A percentile compares a stretch with the other conserved stretches of the same genome.
Conservation (phyloP, 2,329 filamentous ascomycete species). For the Alternaria conjuncta region DNA sequence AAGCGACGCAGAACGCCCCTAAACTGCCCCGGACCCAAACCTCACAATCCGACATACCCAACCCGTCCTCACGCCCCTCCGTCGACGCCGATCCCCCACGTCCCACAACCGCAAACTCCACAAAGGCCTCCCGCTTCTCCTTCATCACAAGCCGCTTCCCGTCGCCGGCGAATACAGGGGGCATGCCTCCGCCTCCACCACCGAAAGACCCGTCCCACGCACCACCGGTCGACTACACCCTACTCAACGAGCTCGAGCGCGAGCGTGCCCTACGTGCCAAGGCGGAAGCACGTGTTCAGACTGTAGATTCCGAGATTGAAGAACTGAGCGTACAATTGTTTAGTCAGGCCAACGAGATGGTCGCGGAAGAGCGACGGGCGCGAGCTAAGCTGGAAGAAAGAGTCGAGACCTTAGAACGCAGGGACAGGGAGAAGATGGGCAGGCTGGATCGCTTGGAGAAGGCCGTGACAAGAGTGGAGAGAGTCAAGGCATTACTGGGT, state of each 20-base stretch:
- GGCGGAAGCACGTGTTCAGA: slow-evolving; percentile 71
- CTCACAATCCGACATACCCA: slow-evolving; percentile 22
- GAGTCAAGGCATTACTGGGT: slow-evolving; percentile 67
- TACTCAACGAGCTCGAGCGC: slow-evolving; percentile 68
- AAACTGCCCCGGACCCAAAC: slow-evolving; percentile 10
- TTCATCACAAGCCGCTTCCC: slow-evolving; percentile 51
- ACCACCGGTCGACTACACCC: slow-evolving; percentile 49
- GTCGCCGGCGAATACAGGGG: slow-evolving; percentile 37
- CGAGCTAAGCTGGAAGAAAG: slow-evolving; percentile 74
- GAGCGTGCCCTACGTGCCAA: slow-evolving; percentile 71
- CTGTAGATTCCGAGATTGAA: slow-evolving; percentile 76
- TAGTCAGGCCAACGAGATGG: slow-evolving; percentile 87
- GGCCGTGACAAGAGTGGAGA: slow-evolving; percentile 73
- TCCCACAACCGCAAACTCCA: slow-evolving; percentile 36
- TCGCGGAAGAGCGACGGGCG: slow-evolving; percentile 75
- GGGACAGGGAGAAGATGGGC: slow-evolving; percentile 72
- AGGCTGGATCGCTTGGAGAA: slow-evolving; percentile 74
- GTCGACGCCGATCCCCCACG: slow-evolving; percentile 31
- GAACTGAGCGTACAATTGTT: slow-evolving; percentile 78
- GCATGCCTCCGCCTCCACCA: slow-evolving; percentile 43
- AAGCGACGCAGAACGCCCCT: slow-evolving; percentile 3
- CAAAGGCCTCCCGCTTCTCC: slow-evolving; percentile 51
- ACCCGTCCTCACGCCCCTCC: slow-evolving; percentile 23
- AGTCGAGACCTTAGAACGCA: slow-evolving; percentile 70
- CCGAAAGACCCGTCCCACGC: slow-evolving; percentile 1